Evolutionary conservation across 2,329 filamentous ascomycete genomes (phyloP), one percentile per base, ranked within the genome.

Genomic region (Hypoxylon sp.): DNA sequence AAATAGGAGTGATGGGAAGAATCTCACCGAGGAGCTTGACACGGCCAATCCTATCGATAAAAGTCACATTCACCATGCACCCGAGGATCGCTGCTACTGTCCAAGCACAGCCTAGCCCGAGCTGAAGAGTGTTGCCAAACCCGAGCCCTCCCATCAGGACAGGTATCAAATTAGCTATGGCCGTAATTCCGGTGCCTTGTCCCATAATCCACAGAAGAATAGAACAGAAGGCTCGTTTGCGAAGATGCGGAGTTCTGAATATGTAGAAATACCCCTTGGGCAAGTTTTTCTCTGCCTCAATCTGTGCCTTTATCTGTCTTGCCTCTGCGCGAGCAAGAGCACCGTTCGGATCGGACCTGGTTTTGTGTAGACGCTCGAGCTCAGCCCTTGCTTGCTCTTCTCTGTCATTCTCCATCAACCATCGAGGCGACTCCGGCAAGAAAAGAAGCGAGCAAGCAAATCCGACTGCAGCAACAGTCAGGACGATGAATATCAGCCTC

Each of bases 131-230:
- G 3, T 63, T 70, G 30, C 57, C 72, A 45, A 74, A 77, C 3
- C 75, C 75, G n/a, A 78, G 72, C n/a, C 65, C 65, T 32, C 69
- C 74, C 61, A 77, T 75, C 14, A 78, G 67, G 12, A 70, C 68
- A 1, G 75, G 75, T 16, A 73, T 72, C 6, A 77, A 58, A 41
- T 73, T 78, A 3, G 74, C 75, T 29, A 77, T 74, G 16, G 73
- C 72, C 0, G 55, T 70, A 5, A 76, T 75, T 6, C 73, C 75
- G 23, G 76, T 77, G 4, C 67, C 70, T 56, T 77, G 75, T 3
- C 68, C 75, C 74, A 77, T 74, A 32, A 71, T 61, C 73, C 74
- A 76, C 2, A 73, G 50, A 2, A 77, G 53, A 21, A 75, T 72
- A 30, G 73, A 70, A 48, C 73, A 76, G 25, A 75, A 64, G 12